These are phyloP conservation scores for Quercus parvula DNA, from an alignment of 306 rosid species.

Conservation along the genomic window DNA sequence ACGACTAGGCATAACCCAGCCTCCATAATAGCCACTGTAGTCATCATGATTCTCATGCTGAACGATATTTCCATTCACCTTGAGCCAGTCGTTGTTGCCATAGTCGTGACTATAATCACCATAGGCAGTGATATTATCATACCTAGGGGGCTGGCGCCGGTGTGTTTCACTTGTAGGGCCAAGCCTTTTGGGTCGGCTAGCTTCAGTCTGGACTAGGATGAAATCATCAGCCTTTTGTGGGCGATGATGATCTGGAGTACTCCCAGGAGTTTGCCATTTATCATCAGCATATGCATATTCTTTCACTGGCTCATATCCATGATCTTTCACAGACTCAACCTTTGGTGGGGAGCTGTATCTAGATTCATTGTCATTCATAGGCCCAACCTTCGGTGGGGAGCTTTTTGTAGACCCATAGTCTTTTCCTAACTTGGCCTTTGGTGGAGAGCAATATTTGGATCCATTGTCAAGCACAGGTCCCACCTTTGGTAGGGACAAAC, in stretches of 20 bases:
- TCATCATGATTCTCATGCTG: too few relatives aligned
- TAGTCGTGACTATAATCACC: too few relatives aligned
- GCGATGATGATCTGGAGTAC: conserved; percentile 6
- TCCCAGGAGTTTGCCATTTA: too few relatives aligned
- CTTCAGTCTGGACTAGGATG: conserved; percentile 25
- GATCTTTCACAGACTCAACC: not conserved
- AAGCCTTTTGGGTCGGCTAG: conserved; percentile 18
- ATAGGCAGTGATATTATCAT: not conserved
- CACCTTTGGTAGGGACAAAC: too few relatives aligned
- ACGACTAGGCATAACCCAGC: too few relatives aligned
- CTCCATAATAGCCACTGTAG: too few relatives aligned
- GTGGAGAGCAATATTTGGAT: not conserved
- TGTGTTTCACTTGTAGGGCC: not conserved
- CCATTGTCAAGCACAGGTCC: not conserved
- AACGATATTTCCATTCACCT: too few relatives aligned
- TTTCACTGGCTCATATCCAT: conserved; percentile 23
- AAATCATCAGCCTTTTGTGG: conserved; percentile 18
- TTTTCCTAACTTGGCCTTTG: conserved; percentile 2
- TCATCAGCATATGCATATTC: conserved; percentile 3
- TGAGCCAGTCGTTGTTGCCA: too few relatives aligned
- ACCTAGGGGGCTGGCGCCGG: not conserved
- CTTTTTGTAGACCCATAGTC: not conserved
- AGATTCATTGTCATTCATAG: not conserved
- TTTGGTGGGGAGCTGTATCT: not conserved
- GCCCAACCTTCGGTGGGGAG: not conserved